phyloP scores from a whole-genome alignment of 2,329 filamentous ascomycete genomes.

The Alternaria solani region DNA sequence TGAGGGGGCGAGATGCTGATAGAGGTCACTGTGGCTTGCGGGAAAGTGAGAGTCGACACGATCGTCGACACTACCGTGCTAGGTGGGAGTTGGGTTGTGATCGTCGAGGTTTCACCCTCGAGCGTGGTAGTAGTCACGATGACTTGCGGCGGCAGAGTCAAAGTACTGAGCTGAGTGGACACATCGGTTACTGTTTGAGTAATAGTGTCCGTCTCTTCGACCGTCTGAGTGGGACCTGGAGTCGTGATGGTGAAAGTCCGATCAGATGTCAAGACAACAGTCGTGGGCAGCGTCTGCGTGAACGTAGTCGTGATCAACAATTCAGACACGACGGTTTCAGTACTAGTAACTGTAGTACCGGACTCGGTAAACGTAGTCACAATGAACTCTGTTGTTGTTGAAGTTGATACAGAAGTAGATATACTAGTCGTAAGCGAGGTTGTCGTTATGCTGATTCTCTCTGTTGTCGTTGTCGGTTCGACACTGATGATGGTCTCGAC shows the following conservation, averaged over 20 bases:
- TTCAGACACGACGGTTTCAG: slow-evolving; percentile 2
- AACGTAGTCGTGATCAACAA: slow-evolving; percentile 10
- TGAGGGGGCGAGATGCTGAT: slow-evolving; percentile 9
- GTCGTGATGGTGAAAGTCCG: slow-evolving; percentile 10
- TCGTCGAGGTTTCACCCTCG: slow-evolving; percentile 19
- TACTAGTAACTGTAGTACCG: slow-evolving; percentile 5
- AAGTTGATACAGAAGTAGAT: slow-evolving; percentile 14
- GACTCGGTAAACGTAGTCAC: slow-evolving; percentile 7
- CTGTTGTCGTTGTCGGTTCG: slow-evolving; percentile 12
- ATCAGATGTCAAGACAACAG: slow-evolving; percentile 12
- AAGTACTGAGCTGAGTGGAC: slow-evolving; percentile 29
- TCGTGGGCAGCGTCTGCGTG: slow-evolving; percentile 14
- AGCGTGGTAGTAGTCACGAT: slow-evolving; percentile 28
- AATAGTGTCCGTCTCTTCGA: slow-evolving; percentile 16
- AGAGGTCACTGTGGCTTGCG: slow-evolving; percentile 12
- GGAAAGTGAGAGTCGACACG: slow-evolving; percentile 28
- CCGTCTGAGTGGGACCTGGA: slow-evolving; percentile 14
- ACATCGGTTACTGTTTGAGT: slow-evolving; percentile 24
- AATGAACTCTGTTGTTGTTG: slow-evolving; percentile 8
- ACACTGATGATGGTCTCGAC: slow-evolving; percentile 6
- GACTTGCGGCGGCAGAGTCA: slow-evolving; percentile 27
- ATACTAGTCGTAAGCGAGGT: slow-evolving; percentile 9
- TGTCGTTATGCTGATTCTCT: slow-evolving; percentile 7
- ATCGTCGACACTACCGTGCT: slow-evolving; percentile 31
- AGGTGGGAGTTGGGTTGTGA: slow-evolving; percentile 25